A percentile compares a stretch with the other conserved stretches of the same genome.
Conservation (phyloP, 768 basidiomycete genomes). For the Mycena maculata region DNA sequence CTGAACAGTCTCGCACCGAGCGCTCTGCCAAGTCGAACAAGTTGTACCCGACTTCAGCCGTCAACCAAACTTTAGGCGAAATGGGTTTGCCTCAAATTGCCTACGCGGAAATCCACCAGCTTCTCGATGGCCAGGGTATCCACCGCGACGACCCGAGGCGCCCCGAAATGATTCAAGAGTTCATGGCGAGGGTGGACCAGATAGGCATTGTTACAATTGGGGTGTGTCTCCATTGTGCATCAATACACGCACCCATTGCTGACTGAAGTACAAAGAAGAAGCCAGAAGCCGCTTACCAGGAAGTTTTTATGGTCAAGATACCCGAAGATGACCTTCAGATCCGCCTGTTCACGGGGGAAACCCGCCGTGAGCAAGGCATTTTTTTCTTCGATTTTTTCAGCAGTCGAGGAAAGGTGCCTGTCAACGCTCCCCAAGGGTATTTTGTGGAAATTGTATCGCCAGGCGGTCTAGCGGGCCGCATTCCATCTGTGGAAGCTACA, state of each 20-base stretch:
- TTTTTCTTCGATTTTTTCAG: conserved; percentile 7
- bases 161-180: background rate
- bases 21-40: background rate
- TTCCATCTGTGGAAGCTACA: conserved; percentile 6
- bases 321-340: conserved; percentile 3
- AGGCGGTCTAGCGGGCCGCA: conserved; percentile 1
- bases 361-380: background rate
- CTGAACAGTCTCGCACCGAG: background rate
- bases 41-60: background rate
- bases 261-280: background rate
- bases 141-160: background rate
- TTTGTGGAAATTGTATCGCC: background rate
- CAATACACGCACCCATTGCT: background rate
- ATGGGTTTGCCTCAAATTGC: background rate
- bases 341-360: conserved; percentile 4
- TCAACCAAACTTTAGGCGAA: background rate
- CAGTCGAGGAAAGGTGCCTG: background rate
- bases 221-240: conserved; percentile 8
- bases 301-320: background rate
- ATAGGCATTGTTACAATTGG: background rate
- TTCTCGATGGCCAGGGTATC: background rate
- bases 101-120: background rate
- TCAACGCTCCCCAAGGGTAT: conserved; percentile 5
- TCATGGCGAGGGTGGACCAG: background rate
- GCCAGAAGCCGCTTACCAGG: background rate